Percentiles rank a stretch among this genome's conserved stretches.
Conservation (phyloP, 306 rosid genomes). For the Prunus armeniaca region DNA sequence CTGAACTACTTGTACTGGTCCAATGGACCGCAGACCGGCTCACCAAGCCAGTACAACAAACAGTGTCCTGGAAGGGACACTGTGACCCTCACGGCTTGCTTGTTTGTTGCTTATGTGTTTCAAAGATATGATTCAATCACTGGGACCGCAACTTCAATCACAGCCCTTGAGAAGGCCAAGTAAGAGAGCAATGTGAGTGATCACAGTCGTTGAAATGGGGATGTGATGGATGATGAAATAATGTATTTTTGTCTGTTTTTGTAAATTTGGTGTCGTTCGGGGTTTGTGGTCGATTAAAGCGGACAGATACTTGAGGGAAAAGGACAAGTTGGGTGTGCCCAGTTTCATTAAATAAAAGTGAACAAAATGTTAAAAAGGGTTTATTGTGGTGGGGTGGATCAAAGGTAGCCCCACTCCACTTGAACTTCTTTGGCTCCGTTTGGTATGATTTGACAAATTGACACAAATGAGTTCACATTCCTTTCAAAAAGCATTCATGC, state of each 20-base stretch:
- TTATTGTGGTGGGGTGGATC: neutral
- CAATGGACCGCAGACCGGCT: constrained; percentile 80
- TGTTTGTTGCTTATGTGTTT: constrained; percentile 58
- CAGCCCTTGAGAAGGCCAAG: constrained; percentile 51
- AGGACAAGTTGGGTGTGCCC: neutral
- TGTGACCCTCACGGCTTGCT: constrained; percentile 54
- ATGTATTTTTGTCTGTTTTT: neutral
- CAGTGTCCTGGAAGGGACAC: constrained; percentile 80
- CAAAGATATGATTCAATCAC: constrained; percentile 70
- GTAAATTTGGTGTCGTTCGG: neutral
- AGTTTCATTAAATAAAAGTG: neutral
- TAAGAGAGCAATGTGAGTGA: constrained; percentile 15
- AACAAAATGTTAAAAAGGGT: neutral
- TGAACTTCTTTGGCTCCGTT: neutral
- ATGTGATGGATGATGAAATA: neutral
- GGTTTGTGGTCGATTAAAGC: neutral
- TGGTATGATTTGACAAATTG: neutral
- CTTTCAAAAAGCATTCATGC: neutral
- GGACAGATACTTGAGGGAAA: neutral
- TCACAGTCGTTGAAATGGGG: neutral
- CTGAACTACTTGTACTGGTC: constrained; percentile 77
- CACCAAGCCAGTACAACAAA: constrained; percentile 54
- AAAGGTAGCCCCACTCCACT: neutral
- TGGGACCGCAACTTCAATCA: constrained; percentile 54
- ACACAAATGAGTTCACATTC: neutral